Evolutionary conservation across 2,329 filamentous ascomycete genomes (phyloP).

Genomic region (Metarhizium robertsii): DNA sequence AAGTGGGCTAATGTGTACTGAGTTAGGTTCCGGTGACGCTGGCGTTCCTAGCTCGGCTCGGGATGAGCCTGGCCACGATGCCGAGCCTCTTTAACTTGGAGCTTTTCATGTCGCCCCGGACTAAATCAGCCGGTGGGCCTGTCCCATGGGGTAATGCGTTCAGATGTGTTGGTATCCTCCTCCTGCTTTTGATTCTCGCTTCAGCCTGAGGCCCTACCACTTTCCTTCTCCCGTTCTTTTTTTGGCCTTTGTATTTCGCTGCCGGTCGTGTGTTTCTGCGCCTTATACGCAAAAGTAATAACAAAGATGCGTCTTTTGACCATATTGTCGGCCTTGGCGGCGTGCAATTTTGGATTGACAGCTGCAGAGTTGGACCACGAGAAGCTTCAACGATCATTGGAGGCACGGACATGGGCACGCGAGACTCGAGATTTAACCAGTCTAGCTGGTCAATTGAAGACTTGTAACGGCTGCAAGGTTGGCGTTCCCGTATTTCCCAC

Average conservation of each 20-base stretch:
- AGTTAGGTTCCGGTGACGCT: too few relatives aligned
- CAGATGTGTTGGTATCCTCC: too few relatives aligned
- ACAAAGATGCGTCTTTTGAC: not conserved
- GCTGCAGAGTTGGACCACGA: not conserved
- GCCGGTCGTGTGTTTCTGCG: not conserved
- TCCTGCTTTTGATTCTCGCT: too few relatives aligned
- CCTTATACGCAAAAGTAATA: not conserved
- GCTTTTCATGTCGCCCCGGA: too few relatives aligned
- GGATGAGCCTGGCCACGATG: too few relatives aligned
- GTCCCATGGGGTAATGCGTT: too few relatives aligned
- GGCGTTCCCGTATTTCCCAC: not conserved
- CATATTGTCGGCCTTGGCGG: not conserved
- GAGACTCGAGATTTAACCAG: not conserved
- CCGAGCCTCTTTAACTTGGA: too few relatives aligned
- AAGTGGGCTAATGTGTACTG: too few relatives aligned
- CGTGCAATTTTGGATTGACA: not conserved
- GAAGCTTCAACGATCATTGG: not conserved
- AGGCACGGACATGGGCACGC: not conserved
- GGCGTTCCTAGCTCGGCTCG: too few relatives aligned
- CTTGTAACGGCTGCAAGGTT: slow-evolving; percentile 6
- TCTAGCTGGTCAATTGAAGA: not conserved
- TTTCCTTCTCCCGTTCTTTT: not conserved
- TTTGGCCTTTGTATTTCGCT: not conserved
- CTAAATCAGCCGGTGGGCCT: too few relatives aligned
- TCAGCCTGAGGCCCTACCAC: too few relatives aligned